Evolutionary conservation across 441 rosid species (phyloP).

Genomic region (Jatropha podagrica): DNA sequence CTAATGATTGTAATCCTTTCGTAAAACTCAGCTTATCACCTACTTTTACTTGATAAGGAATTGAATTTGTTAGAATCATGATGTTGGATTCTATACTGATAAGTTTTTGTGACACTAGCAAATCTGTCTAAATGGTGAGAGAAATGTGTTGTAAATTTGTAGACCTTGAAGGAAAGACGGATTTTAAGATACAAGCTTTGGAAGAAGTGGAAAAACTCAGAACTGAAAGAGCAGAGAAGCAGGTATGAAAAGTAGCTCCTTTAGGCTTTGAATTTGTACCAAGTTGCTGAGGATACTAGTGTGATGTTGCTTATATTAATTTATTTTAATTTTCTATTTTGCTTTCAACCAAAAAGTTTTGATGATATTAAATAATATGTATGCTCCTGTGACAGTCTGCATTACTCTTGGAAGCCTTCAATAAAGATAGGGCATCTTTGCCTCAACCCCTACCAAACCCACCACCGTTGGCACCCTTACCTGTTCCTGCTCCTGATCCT

Average conservation of each 20-base stretch:
- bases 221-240: constrained; percentile 90
- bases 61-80: neutral
- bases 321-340: constrained; percentile 8
- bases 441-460: constrained; percentile 83
- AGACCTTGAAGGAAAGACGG: constrained; percentile 97
- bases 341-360: neutral
- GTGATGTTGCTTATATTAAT: neutral
- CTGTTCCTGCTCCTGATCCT: constrained; percentile 74
- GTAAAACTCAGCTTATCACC: neutral
- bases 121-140: constrained; percentile 1
- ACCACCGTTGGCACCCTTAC: constrained; percentile 68
- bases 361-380: constrained; percentile 11
- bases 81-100: neutral
- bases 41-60: neutral
- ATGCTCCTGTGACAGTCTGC: constrained; percentile 54
- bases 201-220: constrained; percentile 96
- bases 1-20: neutral
- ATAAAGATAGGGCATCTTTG: constrained; percentile 96
- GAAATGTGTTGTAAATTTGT: constrained; percentile 17
- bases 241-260: constrained; percentile 44
- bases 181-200: constrained; percentile 79
- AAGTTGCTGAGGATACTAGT: neutral
- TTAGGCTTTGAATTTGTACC: neutral
- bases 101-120: neutral
- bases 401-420: constrained; percentile 96